Evolutionary conservation across 2,329 filamentous ascomycete genomes (phyloP), one percentile per base, ranked within the genome.

Genomic region (Arthrobotrys iridis): DNA sequence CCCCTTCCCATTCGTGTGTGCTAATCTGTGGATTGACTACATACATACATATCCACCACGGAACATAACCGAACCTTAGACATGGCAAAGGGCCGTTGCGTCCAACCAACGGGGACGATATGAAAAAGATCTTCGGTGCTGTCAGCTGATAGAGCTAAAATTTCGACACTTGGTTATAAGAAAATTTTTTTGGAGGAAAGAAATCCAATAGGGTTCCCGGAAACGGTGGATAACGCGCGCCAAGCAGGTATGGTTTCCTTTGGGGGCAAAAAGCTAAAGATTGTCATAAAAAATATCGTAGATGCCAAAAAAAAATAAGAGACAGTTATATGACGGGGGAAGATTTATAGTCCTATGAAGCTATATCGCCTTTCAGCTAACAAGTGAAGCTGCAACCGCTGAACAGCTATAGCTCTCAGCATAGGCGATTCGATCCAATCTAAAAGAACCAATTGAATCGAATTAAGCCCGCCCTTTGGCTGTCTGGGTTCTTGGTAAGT

Each of bases 21-120:
- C 46, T 57, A 45, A 59, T 22, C 22, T 22, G 48, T 33, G 50
- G 50, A 55, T 37, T 55, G n/a, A n/a, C n/a, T n/a, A n/a, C n/a
- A n/a, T n/a, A n/a, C n/a, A 30, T 15, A 26, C 13, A 55, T 40
- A 74, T 52, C 63, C 71, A 67, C 70, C 46, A 63, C 71, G 71
- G 71, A 75, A 68, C 63, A 68, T 75, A 75, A 63, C 71, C 71
- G 71, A 75, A 68, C 30, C 55, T 68, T 63, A 68, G 71, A 64
- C 71, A 75, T 75, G 71, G 71, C 58, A 40, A 75, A 59, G 71
- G 57, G 71, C 71, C 71, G 71, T 68, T 59, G 45, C 37, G 43
- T 46, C 41, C 40, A 43, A 55, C 30, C 52, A 26, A 60, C 24
- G 3, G 55, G 20, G 20, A 41, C 28, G 4, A 37, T 37, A 40